These are phyloP conservation scores for Litchi chinensis DNA, from an alignment of 345 rosid genomes.

Conservation along the genomic window DNA sequence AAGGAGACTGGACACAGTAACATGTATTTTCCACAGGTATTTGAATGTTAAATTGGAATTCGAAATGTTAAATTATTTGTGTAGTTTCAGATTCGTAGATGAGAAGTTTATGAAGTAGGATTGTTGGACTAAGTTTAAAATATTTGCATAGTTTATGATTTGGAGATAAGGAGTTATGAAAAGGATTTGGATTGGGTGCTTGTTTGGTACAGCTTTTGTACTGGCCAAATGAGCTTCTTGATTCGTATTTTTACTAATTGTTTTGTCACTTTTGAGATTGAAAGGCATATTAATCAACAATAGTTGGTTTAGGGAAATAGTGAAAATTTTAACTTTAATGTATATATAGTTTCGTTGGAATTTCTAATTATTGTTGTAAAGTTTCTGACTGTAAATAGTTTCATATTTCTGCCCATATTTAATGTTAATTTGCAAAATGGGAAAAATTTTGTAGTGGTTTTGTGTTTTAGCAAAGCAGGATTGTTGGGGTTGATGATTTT, in stretches of 20 bases:
- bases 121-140: too few species aligned
- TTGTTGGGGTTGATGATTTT: background rate
- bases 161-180: too few species aligned
- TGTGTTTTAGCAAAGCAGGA: too few species aligned
- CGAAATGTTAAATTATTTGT: too few species aligned
- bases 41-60: background rate
- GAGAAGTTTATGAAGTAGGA: too few species aligned
- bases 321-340: too few species aligned
- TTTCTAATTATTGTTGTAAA: background rate
- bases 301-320: background rate
- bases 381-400: background rate
- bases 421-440: background rate
- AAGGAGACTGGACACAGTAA: constrained; percentile 96
- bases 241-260: background rate
- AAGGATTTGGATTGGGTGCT: background rate
- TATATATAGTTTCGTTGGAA: too few species aligned
- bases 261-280: background rate
- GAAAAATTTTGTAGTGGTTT: too few species aligned
- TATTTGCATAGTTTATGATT: background rate
- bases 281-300: background rate
- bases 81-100: too few species aligned
- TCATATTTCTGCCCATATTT: background rate
- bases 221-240: too few species aligned
- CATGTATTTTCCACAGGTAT: constrained; percentile 95
- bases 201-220: too few species aligned